Evolutionary conservation across 139 green algal genomes (phyloP).

Genomic region (Picochlorum costavermella): DNA sequence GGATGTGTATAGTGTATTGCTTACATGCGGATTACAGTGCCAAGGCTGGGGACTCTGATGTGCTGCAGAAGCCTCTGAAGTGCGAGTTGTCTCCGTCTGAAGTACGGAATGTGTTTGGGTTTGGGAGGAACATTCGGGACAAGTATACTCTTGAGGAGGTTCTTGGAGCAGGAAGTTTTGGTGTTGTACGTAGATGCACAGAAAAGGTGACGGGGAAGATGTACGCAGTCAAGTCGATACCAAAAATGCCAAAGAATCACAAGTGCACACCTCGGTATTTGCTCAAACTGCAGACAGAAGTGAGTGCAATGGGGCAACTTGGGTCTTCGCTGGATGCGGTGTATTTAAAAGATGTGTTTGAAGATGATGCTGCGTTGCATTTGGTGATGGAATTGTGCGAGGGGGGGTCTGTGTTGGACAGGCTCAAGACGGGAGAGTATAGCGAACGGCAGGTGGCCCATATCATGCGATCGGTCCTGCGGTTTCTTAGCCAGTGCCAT

Average conservation of each 20-base stretch:
- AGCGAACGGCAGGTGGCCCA: conserved; percentile 42
- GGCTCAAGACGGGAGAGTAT: conserved; percentile 43
- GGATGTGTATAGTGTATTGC: not conserved
- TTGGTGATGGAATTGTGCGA: conserved; percentile 88
- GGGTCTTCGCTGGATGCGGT: conserved; percentile 72
- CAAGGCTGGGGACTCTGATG: conserved; percentile 52
- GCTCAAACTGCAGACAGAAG: conserved; percentile 84
- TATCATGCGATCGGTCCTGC: conserved; percentile 46
- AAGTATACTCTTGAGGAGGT: conserved; percentile 64
- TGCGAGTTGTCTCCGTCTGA: conserved; percentile 50
- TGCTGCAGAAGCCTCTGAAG: conserved; percentile 61
- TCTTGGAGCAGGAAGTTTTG: conserved; percentile 82
- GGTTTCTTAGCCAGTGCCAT: conserved; percentile 83
- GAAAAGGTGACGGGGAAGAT: conserved; percentile 29
- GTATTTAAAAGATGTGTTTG: conserved; percentile 66
- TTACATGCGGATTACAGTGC: conserved; percentile 52
- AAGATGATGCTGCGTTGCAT: conserved; percentile 68
- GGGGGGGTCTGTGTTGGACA: conserved; percentile 61
- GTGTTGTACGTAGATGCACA: conserved; percentile 69
- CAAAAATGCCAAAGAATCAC: conserved; percentile 71
- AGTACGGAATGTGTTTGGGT: conserved; percentile 69
- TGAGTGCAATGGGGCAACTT: conserved; percentile 88
- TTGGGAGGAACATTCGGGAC: conserved; percentile 44
- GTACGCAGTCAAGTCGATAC: conserved; percentile 80
- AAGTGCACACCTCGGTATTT: conserved; percentile 75